Evolutionary conservation across 352 stramenopile genomes (phyloP), one percentile per base, ranked within the genome.

Genomic region (Phytophthora sp.): DNA sequence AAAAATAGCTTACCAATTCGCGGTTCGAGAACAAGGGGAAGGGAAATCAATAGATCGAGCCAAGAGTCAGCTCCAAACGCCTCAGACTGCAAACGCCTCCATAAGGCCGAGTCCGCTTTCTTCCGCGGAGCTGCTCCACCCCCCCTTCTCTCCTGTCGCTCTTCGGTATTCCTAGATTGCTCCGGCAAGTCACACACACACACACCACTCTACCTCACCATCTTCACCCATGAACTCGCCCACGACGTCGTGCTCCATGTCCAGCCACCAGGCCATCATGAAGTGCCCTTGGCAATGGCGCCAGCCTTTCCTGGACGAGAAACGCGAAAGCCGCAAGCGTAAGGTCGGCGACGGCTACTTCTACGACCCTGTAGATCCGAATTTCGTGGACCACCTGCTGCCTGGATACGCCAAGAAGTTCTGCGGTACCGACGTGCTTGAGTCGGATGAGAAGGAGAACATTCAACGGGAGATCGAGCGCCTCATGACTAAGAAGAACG

Each of bases 241-340:
- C 35, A 74, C 66, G 30, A 79, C 77, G 21, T 58, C 74, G 36
- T 81, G 58, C 69, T 49, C 69, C 26, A 79, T 78, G 63, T 84
- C 71, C 35, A 88, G 69, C 49, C 85, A 94, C 74, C 82, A 92
- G 64, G 83, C 87, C 39, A 93, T 95, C 68, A 89, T 95, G 78
- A 95, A 95, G 72, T 95, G 87, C 45, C 87, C 87, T 23, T 95
- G 87, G 87, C 87, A 95, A 56, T 95, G 87, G 87, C 87, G 87
- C 27, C 77, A 91, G 63, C 84, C 86, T 12, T 95, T 95, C 68
- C 69, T 95, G 50, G 87, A 93, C 52, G 87, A 92, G 60, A 90
- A 89, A 61, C 87, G 73, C 51, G 85, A 87, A 47, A 91, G 79
- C 65, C 83, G 86, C 68, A 95, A 95, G 74, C 87, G 87, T 70